Evolutionary conservation across 2,329 filamentous ascomycete species (phyloP).

Genomic region (Aureobasidium sp.): DNA sequence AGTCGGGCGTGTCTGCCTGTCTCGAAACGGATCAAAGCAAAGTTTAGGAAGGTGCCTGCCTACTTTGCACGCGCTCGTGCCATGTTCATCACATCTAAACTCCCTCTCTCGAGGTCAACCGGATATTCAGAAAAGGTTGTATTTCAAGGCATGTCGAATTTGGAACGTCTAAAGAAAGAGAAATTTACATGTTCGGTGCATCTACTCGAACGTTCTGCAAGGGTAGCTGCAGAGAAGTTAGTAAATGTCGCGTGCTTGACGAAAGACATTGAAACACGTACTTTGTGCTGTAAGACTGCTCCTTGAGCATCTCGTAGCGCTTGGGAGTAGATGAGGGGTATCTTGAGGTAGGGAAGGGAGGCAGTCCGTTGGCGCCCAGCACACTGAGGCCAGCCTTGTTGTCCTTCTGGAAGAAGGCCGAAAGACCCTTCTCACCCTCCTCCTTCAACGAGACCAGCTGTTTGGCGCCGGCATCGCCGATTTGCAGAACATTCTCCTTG

Average conservation of each 20-base stretch:
- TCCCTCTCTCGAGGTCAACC: neutral
- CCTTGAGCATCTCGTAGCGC: constrained; percentile 63
- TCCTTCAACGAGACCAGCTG: constrained; percentile 71
- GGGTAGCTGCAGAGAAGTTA: constrained; percentile 34
- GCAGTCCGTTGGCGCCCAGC: constrained; percentile 70
- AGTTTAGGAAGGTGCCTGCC: neutral
- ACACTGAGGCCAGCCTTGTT: constrained; percentile 49
- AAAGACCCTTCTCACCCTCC: constrained; percentile 65
- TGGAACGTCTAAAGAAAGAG: constrained; percentile 5
- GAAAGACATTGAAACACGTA: neutral
- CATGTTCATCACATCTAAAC: neutral
- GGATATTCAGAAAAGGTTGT: neutral
- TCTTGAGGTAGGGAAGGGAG: constrained; percentile 75
- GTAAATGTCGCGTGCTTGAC: constrained; percentile 14
- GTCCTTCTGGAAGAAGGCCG: constrained; percentile 65
- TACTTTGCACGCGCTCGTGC: neutral
- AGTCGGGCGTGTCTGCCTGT: neutral
- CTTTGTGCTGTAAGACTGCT: constrained; percentile 56
- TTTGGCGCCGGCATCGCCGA: constrained; percentile 66
- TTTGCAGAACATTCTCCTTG: constrained; percentile 67
- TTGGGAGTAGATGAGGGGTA: constrained; percentile 51
- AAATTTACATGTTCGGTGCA: constrained; percentile 14
- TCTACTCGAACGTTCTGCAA: constrained; percentile 39
- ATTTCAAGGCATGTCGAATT: constrained; percentile 7
- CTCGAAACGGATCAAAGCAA: neutral